Evolutionary conservation across 495 filamentous ascomycete genomes (phyloP), one percentile per base, ranked within the genome.

Genomic region (Penicillium cataractarum): DNA sequence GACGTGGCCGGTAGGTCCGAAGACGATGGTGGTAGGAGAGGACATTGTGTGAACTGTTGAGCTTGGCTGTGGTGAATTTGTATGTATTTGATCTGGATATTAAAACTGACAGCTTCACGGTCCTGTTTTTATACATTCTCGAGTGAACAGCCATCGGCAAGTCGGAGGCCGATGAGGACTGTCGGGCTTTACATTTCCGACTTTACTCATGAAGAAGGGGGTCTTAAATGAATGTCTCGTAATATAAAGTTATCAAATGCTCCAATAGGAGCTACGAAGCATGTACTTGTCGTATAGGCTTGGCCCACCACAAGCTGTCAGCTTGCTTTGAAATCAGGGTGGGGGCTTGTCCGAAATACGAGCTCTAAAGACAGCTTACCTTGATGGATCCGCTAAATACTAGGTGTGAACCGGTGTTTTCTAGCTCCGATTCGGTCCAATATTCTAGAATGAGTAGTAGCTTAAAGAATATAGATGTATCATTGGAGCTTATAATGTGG

Each of bases 1-100:
- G n/a, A 74, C 66, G 24, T 37, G 56, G 12, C 70, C 70, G 12
- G 72, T 72, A 12, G 72, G 55, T n/a, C 72, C 72, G 39, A 74
- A 74, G 50, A 74, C 51, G 37, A 74, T 66, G 51, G 32, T 37
- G 8, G 27, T 50, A 24, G 46, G 22, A n/a, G 46, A 3, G 13
- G 46, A 27, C 46, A 54, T 54, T 6, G 8, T 24, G 21, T 35
- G n/a, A 10, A 29, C 9, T 21, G 35, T 0, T 33, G 29, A 35
- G 9, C 26, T 21, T 2, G 2, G 4, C 17, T 4, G 15, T 26
- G 22, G 1, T 50, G 3, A 21, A 29, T n/a, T 27, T 22, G 21
- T 27, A 1, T 4, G 7, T 50, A 9, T 29, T 27, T 12, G 8
- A 22, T 22, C 17, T 46, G 42, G 12, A 12, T 22, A 19, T 46